Base-by-base conservation (phyloP, 192 early-diverging fungal genomes). In the Neocallimastix lanati region DNA sequence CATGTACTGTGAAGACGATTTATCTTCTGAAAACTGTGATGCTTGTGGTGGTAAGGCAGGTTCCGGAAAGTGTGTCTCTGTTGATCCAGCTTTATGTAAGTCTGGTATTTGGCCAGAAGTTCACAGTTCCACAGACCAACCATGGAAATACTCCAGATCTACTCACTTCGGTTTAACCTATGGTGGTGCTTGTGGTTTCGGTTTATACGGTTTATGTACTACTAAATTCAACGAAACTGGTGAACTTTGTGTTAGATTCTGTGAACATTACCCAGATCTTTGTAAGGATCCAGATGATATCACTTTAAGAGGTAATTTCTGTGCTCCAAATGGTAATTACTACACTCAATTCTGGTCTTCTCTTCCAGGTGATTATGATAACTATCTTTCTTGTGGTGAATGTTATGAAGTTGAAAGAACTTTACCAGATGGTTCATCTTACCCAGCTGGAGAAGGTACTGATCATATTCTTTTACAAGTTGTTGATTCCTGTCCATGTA, bases 261-360 rank as follows among this genome's bases (percentile, higher is more conserved):
- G 50, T 67, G 9, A 67, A 2, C 16, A 67, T 2, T 67, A 67
- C 50, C 50, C 50, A 67, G 50, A 67, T 67, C 50, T 67, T 67
- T 67, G 50, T 67, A 9, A 2, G 0, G 50, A 67, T 67, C 50
- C 50, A 67, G 18, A 18, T 11, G 2, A 67, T 16, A 67, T n/a
- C 12, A 11, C 79, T 78, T 78, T 79, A 30, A 37, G 79, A 37
- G 79, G 79, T 77, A 79, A 79, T 78, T 79, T 79, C 78, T 37
- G 50, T 76, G 79, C 79, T 79, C 79, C 79, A 78, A 37, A 79
- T n/a, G 79, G 79, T 30, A 76, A 79, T 25, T 79, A 79, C n/a
- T 79, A 79, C 79, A 37, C 40, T 33, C 79, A 79, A 78, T 78
- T 79, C 78, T 79, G 79, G 79, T 78, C 79, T 77, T 79, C 79